A percentile compares a stretch with the other conserved stretches of the same genome.
These are phyloP conservation scores for Alternaria sp. DNA, from an alignment of 2,329 filamentous ascomycete genomes.

Conservation along the genomic window DNA sequence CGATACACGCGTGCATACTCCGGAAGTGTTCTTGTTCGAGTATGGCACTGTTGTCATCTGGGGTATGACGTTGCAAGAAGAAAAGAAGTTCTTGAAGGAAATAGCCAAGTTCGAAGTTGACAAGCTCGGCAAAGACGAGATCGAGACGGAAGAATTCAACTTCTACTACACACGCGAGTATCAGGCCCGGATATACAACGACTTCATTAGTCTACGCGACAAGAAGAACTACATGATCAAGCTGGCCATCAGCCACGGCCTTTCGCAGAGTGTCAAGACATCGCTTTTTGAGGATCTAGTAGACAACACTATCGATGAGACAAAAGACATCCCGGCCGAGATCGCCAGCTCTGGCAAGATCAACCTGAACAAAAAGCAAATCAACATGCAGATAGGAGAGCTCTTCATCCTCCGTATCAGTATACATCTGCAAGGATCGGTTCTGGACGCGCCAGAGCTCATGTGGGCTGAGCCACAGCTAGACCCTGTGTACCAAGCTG, in stretches of 20 bases:
- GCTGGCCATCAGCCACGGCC: conserved; percentile 91
- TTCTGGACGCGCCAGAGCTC: conserved; percentile 94
- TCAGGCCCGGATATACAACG: conserved; percentile 98
- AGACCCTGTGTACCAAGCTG: conserved; percentile 95
- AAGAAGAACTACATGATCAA: conserved; percentile 99
- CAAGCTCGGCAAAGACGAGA: conserved; percentile 85
- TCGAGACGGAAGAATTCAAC: conserved; percentile 97
- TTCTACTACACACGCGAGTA: conserved; percentile 99
- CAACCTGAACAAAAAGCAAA: conserved; percentile 83
- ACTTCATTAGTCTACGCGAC: conserved; percentile 94
- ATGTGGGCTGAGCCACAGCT: conserved; percentile 99
- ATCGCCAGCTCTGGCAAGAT: conserved; percentile 95
- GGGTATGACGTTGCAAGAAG: conserved; percentile 93
- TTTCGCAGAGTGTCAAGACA: conserved; percentile 97
- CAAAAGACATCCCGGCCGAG: conserved; percentile 90
- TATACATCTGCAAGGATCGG: conserved; percentile 95
- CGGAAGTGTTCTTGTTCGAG: conserved; percentile 95
- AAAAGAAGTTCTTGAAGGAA: conserved; percentile 90
- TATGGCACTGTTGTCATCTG: conserved; percentile 98
- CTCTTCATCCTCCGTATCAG: conserved; percentile 97
- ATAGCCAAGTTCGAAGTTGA: conserved; percentile 93
- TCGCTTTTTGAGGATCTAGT: conserved; percentile 96
- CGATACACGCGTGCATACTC: conserved; percentile 87
- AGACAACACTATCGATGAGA: conserved; percentile 90
- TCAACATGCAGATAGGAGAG: conserved; percentile 99